Base-by-base conservation (phyloP, 768 basidiomycete species). In the Tremella fuciformis region DNA sequence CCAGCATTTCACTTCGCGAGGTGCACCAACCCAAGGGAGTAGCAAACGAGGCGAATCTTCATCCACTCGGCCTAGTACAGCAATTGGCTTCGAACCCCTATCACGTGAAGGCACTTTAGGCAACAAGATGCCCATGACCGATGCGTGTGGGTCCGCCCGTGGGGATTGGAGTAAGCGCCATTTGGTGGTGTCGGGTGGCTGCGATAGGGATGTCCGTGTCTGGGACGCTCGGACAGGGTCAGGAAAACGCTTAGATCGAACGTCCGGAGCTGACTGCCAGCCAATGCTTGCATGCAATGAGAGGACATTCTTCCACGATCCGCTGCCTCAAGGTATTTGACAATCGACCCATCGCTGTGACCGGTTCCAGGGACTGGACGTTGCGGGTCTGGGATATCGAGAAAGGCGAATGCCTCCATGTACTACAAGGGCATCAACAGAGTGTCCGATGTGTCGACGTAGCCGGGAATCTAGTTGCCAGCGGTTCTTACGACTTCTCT, bases 341-440 rank as follows among this genome's bases (percentile, higher is more conserved):
- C 73, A 85, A 86, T 39, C 83, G 89, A 11, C 91, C 94, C 0
- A 82, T 94, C 52, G 92, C 91, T 0, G 85, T 99, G 34, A 88
- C 88, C 0, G 94, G 92, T 48, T 90, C 91, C 34, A 83, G 94
- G 16, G 94, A 98, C 66, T 80, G 82, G 15, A 90, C 89, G 2
- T 71, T 97, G 39, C 82, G 91, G 0, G 89, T 96, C 0, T 99
- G 94, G 94, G 89, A 99, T 75, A 83, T 99, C 34, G 88, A 90
- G 75, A 82, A 80, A 13, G 94, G 94, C 0, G 52, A 47, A 1
- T 50, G 66, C 3, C 51, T 80, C 4, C 80, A 82, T 47, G 80
- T 86, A 7, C 80, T 99, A 29, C 76, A 79, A 18, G 94, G 94
- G 0, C 94, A 99, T 73, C 78, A 80, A 24, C 80, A 83, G 41